Conservation (phyloP, 1,284 basidiomycete genomes). For the Sporisorium scitamineum region DNA sequence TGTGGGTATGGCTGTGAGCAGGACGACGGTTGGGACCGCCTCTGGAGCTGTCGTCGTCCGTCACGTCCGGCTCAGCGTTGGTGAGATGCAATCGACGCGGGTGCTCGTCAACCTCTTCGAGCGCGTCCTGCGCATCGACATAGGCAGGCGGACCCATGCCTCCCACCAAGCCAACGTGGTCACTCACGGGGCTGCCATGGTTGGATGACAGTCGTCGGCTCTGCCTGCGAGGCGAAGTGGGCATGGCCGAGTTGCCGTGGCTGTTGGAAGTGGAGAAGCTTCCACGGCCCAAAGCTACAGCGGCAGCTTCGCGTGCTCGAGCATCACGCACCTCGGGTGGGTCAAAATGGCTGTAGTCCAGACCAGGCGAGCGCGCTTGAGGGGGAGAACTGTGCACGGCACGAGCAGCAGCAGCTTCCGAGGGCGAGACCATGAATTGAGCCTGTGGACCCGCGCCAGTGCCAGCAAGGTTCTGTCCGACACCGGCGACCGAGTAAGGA, state of each 20-base stretch:
- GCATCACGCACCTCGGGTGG: conserved; percentile 60
- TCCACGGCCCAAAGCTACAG: conserved; percentile 25
- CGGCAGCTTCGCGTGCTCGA: conserved; percentile 55
- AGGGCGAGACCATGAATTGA: conserved; percentile 46
- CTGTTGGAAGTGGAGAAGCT: conserved; percentile 26
- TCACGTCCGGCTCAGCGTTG: conserved; percentile 43
- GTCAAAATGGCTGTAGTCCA: conserved; percentile 61
- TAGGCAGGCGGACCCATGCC: conserved; percentile 42
- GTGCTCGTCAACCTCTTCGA: conserved; percentile 33
- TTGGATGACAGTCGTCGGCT: conserved; percentile 20
- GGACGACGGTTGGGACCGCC: conserved; percentile 32
- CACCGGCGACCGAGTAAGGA: conserved; percentile 39
- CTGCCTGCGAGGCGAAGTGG: conserved; percentile 35
- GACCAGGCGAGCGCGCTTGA: conserved; percentile 35
- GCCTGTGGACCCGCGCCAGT: conserved; percentile 25
- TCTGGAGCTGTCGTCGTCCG: conserved; percentile 31
- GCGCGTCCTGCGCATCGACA: conserved; percentile 38
- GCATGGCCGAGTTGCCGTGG: conserved; percentile 10
- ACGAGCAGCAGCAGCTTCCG: conserved; percentile 26
- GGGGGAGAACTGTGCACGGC: conserved; percentile 2
- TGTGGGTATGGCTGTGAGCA: conserved; percentile 32
- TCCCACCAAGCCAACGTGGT: conserved; percentile 19
- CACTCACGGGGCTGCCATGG: conserved; percentile 29
- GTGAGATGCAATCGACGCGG: conserved; percentile 39
- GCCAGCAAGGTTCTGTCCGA: conserved; percentile 26